Evolutionary conservation across 805 yeast species (phyloP), one percentile per base, ranked within the genome.

Genomic region (Starmerella floricola): DNA sequence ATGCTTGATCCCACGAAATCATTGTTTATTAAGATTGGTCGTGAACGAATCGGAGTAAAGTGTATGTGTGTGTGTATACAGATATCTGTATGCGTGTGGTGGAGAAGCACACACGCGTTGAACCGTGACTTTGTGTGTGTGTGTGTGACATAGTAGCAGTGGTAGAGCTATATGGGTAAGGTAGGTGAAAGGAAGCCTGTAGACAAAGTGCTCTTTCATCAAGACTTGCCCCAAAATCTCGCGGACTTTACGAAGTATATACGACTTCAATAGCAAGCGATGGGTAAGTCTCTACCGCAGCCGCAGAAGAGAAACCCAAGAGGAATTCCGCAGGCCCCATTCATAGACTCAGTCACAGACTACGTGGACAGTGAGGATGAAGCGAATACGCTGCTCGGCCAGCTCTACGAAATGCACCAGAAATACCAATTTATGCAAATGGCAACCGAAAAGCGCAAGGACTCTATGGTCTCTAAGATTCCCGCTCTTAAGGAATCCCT

Each of bases 321-420:
- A 50, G 98, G 98, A 3, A 91, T 91, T 44, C 98, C 98, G 6
- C 81, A 83, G 57, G 98, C 98, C 1, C 95, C 93, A 31, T 91
- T 91, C 61, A 76, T 91, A 40, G 93, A 81, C 48, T 74, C 76
- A 43, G 91, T 87, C 8, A 91, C 77, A 42, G 79, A 75, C 38
- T 74, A 77, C 52, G 72, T 86, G 48, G 79, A 76, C 55, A 68
- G 71, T 51, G 69, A 77, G 2, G 78, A 71, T 34, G 88, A 84
- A 54, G 84, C 80, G 44, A 84, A 79, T 38, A 59, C 71, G 33
- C 69, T 80, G 28, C 73, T 88, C 65, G 68, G 70, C 37, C 72
- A 80, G 52, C 78, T 87, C 59, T 95, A 88, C 63, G 91, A 84
- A 55, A 71, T 94, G 59, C 62, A 85, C 44, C 88, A 85, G 58